These are phyloP conservation scores for Xerophyta viscosa DNA, from an alignment of 106 monocot genomes.

Conservation along the genomic window DNA sequence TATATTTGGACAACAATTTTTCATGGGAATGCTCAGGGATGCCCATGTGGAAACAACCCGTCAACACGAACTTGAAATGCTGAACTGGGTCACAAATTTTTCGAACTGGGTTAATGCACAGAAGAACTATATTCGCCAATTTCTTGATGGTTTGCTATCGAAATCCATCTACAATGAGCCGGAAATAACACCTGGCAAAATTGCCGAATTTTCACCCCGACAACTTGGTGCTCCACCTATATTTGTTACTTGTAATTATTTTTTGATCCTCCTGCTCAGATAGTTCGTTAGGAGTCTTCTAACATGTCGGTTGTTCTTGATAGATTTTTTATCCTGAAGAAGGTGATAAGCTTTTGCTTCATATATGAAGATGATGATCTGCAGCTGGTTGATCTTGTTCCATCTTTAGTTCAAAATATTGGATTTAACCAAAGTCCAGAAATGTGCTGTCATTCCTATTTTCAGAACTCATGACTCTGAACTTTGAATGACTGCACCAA, in stretches of 20 bases:
- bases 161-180: constrained; percentile 49
- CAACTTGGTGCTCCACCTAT: constrained; percentile 81
- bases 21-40: constrained; percentile 19
- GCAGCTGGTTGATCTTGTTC: too few relatives aligned
- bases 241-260: constrained; percentile 75
- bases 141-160: constrained; percentile 68
- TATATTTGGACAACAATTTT: constrained; percentile 17
- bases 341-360: too few relatives aligned
- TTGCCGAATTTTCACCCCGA: constrained; percentile 74
- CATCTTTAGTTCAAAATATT: too few relatives aligned
- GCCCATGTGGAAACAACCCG: constrained; percentile 22
- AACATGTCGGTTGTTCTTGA: too few relatives aligned
- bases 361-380: too few relatives aligned
- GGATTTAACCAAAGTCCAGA: too few relatives aligned
- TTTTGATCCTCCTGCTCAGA: too few relatives aligned
- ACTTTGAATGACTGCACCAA: too few relatives aligned
- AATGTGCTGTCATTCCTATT: too few relatives aligned
- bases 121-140: constrained; percentile 52
- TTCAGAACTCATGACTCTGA: too few relatives aligned
- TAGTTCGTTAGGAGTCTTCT: too few relatives aligned
- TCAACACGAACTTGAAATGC: constrained; percentile 55
- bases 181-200: constrained; percentile 48
- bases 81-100: constrained; percentile 60
- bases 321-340: too few relatives aligned
- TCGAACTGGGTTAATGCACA: constrained; percentile 69